These are phyloP conservation scores for Pseudocercospora musae DNA, from an alignment of 2,329 filamentous ascomycete species.

Conservation along the genomic window DNA sequence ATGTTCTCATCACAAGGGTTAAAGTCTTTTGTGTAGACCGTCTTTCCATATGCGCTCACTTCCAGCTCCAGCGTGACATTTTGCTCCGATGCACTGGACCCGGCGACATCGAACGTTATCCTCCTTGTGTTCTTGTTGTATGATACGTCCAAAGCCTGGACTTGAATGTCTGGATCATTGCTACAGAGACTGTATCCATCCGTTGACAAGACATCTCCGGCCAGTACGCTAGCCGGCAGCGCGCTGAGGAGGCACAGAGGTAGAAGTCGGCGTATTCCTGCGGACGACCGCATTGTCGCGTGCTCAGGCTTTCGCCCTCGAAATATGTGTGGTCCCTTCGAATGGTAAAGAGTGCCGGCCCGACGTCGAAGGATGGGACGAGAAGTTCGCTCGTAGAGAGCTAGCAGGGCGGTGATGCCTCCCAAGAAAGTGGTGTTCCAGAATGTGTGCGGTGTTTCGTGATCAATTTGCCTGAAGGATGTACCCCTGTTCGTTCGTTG, in stretches of 20 bases:
- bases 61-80: slow-evolving; percentile 75
- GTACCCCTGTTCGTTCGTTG: slow-evolving; percentile 9
- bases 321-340: background rate
- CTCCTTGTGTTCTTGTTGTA: slow-evolving; percentile 73
- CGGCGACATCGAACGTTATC: slow-evolving; percentile 78
- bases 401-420: background rate
- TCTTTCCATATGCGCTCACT: slow-evolving; percentile 78
- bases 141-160: slow-evolving; percentile 70
- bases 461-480: background rate
- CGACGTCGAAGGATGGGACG: background rate
- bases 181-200: slow-evolving; percentile 74
- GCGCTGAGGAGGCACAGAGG: slow-evolving; percentile 32
- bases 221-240: slow-evolving; percentile 53
- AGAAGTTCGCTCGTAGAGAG: background rate
- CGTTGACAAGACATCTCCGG: slow-evolving; percentile 71
- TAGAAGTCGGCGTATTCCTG: slow-evolving; percentile 20
- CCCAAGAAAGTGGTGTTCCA: slow-evolving; percentile 11
- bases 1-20: slow-evolving; percentile 75
- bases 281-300: slow-evolving; percentile 31
- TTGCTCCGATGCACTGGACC: slow-evolving; percentile 68
- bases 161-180: slow-evolving; percentile 58
- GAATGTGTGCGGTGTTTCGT: slow-evolving; percentile 15
- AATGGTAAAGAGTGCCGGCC: background rate
- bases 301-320: slow-evolving; percentile 17
- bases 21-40: slow-evolving; percentile 76